Conservation (phyloP, 192 early-diverging fungal species). For the Oehlia diaphana region DNA sequence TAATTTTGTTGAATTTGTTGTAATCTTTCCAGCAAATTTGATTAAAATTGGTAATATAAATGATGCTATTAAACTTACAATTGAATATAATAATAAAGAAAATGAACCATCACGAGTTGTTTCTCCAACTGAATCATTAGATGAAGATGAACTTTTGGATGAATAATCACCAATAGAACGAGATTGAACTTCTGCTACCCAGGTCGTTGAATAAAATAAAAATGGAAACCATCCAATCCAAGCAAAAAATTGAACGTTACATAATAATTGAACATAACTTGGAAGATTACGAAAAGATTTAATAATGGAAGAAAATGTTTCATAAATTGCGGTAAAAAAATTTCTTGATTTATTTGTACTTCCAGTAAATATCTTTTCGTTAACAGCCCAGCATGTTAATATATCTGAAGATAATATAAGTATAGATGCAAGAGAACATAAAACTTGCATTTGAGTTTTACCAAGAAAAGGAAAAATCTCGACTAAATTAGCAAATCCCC, state of each 20-base stretch:
- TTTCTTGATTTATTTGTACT: slow-evolving; percentile 14
- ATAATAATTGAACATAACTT: slow-evolving; percentile 67
- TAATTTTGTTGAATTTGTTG: background rate
- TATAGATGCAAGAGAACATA: slow-evolving; percentile 75
- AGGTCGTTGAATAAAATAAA: slow-evolving; percentile 72
- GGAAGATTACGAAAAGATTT: slow-evolving; percentile 66
- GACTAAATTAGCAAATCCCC: slow-evolving; percentile 79
- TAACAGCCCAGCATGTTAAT: slow-evolving; percentile 70
- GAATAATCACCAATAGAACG: slow-evolving; percentile 25
- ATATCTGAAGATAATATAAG: slow-evolving; percentile 60
- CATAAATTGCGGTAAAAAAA: slow-evolving; percentile 23
- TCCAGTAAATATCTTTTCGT: slow-evolving; percentile 49
- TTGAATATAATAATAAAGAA: slow-evolving; percentile 79
- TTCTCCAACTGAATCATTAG: slow-evolving; percentile 36
- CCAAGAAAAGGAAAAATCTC: slow-evolving; percentile 70
- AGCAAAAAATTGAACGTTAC: slow-evolving; percentile 90
- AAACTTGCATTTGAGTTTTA: slow-evolving; percentile 75
- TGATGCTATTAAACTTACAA: slow-evolving; percentile 67
- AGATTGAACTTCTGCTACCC: slow-evolving; percentile 55
- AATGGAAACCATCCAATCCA: slow-evolving; percentile 99
- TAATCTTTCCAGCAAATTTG: slow-evolving; percentile 21
- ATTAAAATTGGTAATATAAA: slow-evolving; percentile 49
- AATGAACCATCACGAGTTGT: slow-evolving; percentile 85
- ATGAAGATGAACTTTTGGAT: slow-evolving; percentile 5
- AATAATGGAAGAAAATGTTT: slow-evolving; percentile 36